These are phyloP conservation scores for Entrophospora sp. DNA, from an alignment of 192 early-diverging fungal genomes.

Conservation along the genomic window DNA sequence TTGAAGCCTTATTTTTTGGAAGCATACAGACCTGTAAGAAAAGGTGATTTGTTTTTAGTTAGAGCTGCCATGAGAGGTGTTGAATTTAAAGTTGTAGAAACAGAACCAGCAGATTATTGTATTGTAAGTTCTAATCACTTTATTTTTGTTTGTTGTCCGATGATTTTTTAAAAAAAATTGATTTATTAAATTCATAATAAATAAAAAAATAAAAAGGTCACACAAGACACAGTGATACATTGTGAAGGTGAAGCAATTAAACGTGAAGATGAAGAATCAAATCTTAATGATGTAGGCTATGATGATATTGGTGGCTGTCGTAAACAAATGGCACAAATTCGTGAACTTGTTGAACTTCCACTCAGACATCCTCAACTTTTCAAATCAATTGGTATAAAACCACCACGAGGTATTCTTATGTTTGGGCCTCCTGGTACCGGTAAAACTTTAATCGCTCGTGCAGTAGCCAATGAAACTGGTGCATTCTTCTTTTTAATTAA, in stretches of 20 bases:
- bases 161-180: neutral
- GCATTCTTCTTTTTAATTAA: constrained; percentile 99
- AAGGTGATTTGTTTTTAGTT: constrained; percentile 91
- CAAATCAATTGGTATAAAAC: constrained; percentile 98
- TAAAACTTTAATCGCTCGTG: constrained; percentile 97
- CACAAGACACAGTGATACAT: constrained; percentile 96
- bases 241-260: constrained; percentile 98
- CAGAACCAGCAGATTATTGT: constrained; percentile 91
- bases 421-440: constrained; percentile 98
- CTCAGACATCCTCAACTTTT: constrained; percentile 98
- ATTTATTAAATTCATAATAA: constrained; percentile 13
- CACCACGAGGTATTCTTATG: constrained; percentile 96
- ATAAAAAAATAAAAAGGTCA: no score
- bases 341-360: constrained; percentile 95
- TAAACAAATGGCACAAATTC: constrained; percentile 98
- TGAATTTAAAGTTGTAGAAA: constrained; percentile 98
- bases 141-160: neutral
- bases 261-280: constrained; percentile 96
- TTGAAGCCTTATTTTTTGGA: constrained; percentile 98
- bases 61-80: constrained; percentile 95
- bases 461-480: constrained; percentile 98
- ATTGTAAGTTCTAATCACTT: constrained; percentile 59
- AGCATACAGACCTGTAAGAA: constrained; percentile 92
- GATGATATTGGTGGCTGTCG: constrained; percentile 98
- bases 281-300: constrained; percentile 89